These are phyloP conservation scores for Penicillium sp. DNA, from an alignment of 2,329 filamentous ascomycete genomes.

Conservation along the genomic window DNA sequence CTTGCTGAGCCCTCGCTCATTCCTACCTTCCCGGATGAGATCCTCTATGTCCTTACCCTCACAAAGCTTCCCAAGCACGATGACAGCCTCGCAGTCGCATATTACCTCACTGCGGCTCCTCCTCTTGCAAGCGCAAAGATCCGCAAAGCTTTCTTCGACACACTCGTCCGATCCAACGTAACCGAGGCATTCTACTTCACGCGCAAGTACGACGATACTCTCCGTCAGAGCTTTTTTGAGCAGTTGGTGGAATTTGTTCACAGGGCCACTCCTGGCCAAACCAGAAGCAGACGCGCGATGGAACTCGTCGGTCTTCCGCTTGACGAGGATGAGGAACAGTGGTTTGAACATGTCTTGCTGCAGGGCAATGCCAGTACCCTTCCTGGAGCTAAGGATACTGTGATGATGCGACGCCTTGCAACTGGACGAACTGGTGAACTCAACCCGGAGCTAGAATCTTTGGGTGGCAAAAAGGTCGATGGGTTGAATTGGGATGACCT, in stretches of 20 bases:
- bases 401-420: conserved; percentile 70
- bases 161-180: conserved; percentile 64
- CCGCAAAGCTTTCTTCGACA: conserved; percentile 65
- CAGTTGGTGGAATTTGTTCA: conserved; percentile 62
- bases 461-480: conserved; percentile 47
- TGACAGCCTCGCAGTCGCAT: conserved; percentile 67
- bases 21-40: conserved; percentile 79
- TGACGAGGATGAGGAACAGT: conserved; percentile 66
- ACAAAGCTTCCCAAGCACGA: conserved; percentile 57
- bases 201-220: conserved; percentile 60
- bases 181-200: conserved; percentile 73
- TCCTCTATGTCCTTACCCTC: conserved; percentile 66
- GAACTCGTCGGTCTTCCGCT: conserved; percentile 73
- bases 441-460: conserved; percentile 33
- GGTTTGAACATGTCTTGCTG: conserved; percentile 68
- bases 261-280: conserved; percentile 35
- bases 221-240: conserved; percentile 64
- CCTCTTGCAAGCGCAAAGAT: conserved; percentile 63
- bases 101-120: conserved; percentile 73
- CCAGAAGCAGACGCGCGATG: conserved; percentile 56
- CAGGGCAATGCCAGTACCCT: conserved; percentile 63
- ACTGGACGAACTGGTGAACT: conserved; percentile 52
- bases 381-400: conserved; percentile 66
- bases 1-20: conserved; percentile 76
- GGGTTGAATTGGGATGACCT: conserved; percentile 54